These are phyloP conservation scores for Eimeria necatrix DNA, from an alignment of 169 alveolate genomes.

Conservation along the genomic window DNA sequence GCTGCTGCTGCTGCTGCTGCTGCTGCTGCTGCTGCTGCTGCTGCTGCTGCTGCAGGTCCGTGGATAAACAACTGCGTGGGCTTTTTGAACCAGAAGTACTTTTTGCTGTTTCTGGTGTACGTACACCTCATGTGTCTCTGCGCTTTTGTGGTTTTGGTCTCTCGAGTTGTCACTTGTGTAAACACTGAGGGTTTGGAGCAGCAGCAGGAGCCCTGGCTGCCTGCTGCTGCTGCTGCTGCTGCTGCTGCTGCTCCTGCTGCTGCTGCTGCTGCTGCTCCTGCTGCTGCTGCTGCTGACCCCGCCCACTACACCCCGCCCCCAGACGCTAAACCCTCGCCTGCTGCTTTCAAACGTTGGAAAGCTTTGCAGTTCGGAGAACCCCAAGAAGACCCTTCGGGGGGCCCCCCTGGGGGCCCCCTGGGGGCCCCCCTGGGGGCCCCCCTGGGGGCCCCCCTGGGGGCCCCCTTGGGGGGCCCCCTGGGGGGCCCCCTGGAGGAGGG, in stretches of 20 bases:
- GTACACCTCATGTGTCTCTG: conserved; percentile 39
- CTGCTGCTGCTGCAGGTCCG: conserved; percentile 79
- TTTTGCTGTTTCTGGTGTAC: conserved; percentile 90
- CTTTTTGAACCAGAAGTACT: conserved; percentile 90
- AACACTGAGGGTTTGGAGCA: too few species aligned
- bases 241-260: too few species aligned
- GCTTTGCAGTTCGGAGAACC: neutral
- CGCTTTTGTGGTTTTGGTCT: conserved; percentile 14
- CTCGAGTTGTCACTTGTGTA: conserved; percentile 51
- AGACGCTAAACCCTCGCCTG: neutral
- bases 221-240: too few species aligned
- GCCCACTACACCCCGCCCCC: too few species aligned
- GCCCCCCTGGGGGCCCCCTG: too few species aligned
- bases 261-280: too few species aligned
- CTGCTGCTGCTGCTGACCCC: neutral
- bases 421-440: too few species aligned
- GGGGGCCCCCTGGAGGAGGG: too few species aligned
- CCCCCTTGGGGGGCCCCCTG: too few species aligned
- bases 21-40: neutral
- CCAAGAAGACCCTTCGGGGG: too few species aligned
- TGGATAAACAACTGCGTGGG: conserved; percentile 95
- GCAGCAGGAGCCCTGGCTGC: too few species aligned
- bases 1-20: neutral
- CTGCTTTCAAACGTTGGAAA: neutral
- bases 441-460: too few species aligned